Base-by-base conservation (phyloP, 495 filamentous ascomycete species). In the Aspergillus taichungensis region DNA sequence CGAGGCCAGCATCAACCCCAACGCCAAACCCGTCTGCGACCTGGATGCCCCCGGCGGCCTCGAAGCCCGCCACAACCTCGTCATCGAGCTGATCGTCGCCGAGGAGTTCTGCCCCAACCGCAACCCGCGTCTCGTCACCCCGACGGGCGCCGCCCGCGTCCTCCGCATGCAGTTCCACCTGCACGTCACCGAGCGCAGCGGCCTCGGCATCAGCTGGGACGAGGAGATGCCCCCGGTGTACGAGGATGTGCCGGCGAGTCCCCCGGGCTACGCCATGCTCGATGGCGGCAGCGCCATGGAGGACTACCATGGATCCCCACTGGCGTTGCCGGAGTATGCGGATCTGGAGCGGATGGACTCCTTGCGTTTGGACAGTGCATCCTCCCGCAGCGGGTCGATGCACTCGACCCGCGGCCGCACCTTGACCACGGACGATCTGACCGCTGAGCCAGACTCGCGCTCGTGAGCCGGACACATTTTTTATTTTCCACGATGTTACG, bases 141-240 rank as follows among this genome's bases (percentile, higher is more conserved):
- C 91, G 5, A 96, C 92, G 0, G 92, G 92, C 30, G 81, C 87
- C 3, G 92, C 92, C 0, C 79, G 92, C 37, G 89, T 99, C 27
- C 70, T 99, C 34, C 79, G 91, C 44, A 96, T 94, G 83, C 88
- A 95, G 56, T 96, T 96, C 74, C 75, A 76, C 49, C 67, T 88
- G 30, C 67, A 77, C 31, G 71, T 96, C 41, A 96, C 91, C 1
- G 85, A 94, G 60, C 76, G 89, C 31, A 76, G 76, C 12, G 92
- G 94, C 2, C 72, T 97, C 42, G 92, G 92, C 3, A 91, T 99
- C 56, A 86, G 82, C 57, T 99, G 92, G 92, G 92, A 99, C 46
- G 88, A 95, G 64, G 92, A 99, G 66, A 79, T 84, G 62, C 92
- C 92, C 31, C 92, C 92, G 0, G 79, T 91, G 55, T 99, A 99